phyloP scores from a whole-genome alignment of 225 moss, liverwort and hornwort genomes.

The Pseudisothecium myosuroides region DNA sequence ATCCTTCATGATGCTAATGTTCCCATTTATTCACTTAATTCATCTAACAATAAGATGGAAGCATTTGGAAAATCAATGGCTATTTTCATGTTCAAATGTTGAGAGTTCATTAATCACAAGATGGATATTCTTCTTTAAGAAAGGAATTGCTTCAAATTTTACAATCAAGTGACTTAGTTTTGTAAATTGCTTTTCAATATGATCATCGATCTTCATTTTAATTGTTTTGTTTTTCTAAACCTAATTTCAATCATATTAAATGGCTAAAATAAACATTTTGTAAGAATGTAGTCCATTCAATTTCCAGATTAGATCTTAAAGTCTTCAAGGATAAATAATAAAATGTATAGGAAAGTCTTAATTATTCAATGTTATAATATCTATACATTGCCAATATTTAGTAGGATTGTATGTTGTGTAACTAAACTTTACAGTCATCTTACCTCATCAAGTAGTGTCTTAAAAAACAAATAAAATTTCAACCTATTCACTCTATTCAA shows the following conservation, averaged over 20 bases:
- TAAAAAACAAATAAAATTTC: not conserved
- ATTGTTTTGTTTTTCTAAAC: not conserved
- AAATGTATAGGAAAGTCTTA: no score
- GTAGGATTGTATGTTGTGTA: not conserved
- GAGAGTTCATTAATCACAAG: not conserved
- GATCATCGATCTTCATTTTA: not conserved
- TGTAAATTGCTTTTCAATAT: not conserved
- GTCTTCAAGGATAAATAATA: no score
- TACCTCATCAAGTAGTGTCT: not conserved
- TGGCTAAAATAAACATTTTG: no score
- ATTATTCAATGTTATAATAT: not conserved
- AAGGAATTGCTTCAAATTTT: not conserved
- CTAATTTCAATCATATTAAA: no score
- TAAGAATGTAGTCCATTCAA: not conserved
- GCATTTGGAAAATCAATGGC: not conserved
- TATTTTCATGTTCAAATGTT: accelerated
- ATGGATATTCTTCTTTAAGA: accelerated
- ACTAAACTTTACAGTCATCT: not conserved
- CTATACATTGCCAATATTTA: no score
- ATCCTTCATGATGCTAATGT: not conserved
- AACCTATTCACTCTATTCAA: not conserved
- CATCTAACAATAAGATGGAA: not conserved
- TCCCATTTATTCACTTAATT: not conserved
- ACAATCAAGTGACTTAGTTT: not conserved
- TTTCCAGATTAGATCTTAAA: no score